Evolutionary conservation across 371 early-diverging fungal genomes (phyloP).

Genomic region (Funneliformis caledonium): DNA sequence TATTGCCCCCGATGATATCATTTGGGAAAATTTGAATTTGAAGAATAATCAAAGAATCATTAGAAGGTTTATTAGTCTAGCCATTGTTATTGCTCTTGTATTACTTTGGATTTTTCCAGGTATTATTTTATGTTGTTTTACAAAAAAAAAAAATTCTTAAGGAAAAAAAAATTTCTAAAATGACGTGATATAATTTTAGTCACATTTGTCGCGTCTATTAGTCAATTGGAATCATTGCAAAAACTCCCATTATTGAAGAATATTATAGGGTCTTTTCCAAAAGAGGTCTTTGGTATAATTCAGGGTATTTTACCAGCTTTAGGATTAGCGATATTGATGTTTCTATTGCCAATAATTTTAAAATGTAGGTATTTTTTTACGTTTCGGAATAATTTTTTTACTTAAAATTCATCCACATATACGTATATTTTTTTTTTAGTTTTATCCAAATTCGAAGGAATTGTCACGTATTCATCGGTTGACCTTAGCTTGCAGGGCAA

Average conservation of each 20-base stretch:
- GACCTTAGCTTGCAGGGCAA: slow-evolving; percentile 54
- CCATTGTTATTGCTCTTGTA: slow-evolving; percentile 58
- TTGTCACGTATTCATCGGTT: slow-evolving; percentile 49
- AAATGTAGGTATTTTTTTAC: slow-evolving; percentile 47
- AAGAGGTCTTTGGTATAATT: slow-evolving; percentile 62
- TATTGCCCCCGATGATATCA: slow-evolving; percentile 76
- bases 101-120: slow-evolving; percentile 77
- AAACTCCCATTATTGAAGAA: slow-evolving; percentile 46
- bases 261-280: slow-evolving; percentile 46
- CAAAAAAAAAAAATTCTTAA: background rate
- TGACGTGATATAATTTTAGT: slow-evolving; percentile 42
- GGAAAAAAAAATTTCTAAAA: background rate
- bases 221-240: slow-evolving; percentile 64
- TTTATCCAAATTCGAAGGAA: slow-evolving; percentile 67
- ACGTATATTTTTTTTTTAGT: slow-evolving; percentile 40
- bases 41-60: slow-evolving; percentile 59
- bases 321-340: slow-evolving; percentile 72
- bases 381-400: background rate
- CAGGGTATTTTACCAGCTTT: slow-evolving; percentile 82
- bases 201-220: slow-evolving; percentile 64
- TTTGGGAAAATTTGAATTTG: slow-evolving; percentile 82
- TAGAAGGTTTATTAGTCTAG: slow-evolving; percentile 58
- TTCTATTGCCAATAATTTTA: slow-evolving; percentile 73
- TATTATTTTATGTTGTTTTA: slow-evolving; percentile 22
- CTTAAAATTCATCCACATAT: background rate